These are phyloP conservation scores for Copromyces sp. DNA, from an alignment of 495 filamentous ascomycete genomes.

Conservation along the genomic window DNA sequence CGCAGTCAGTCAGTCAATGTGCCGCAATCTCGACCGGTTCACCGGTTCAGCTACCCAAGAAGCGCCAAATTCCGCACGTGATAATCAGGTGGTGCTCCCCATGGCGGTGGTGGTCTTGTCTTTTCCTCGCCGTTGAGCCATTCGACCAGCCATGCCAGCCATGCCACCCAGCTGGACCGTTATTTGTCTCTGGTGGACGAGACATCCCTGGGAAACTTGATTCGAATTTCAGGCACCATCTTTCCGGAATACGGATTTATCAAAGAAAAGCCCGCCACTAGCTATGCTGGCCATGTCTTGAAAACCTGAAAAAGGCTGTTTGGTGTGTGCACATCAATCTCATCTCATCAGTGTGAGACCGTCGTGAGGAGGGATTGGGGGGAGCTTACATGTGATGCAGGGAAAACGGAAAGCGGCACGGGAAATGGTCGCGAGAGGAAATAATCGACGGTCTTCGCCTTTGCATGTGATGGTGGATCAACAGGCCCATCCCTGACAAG, in stretches of 20 bases:
- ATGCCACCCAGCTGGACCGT: not conserved
- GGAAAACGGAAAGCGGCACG: conserved; percentile 6
- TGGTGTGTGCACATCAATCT: not conserved
- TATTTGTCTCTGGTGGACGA: not conserved
- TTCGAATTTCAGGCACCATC: not conserved
- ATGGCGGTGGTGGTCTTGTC: not conserved
- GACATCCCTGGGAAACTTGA: not conserved
- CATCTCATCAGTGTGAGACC: not conserved
- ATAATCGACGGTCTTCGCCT: not conserved
- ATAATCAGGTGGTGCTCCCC: not conserved
- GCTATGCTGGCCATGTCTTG: not conserved
- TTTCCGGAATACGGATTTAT: not conserved
- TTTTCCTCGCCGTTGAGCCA: not conserved
- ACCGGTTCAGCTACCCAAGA: not conserved
- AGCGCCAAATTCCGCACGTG: not conserved
- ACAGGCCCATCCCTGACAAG: not conserved
- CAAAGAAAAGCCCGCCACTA: not conserved
- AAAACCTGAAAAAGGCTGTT: not conserved
- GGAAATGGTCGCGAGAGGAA: not conserved
- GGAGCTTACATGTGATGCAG: conserved; percentile 4
- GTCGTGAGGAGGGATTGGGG: not conserved
- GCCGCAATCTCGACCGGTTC: not conserved
- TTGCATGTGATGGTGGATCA: not conserved
- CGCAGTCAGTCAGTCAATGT: not conserved
- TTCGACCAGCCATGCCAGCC: not conserved